Percentiles rank a stretch among this genome's conserved stretches.
phyloP scores from a whole-genome alignment of 352 stramenopile genomes.

The Sclerospora graminicola region DNA sequence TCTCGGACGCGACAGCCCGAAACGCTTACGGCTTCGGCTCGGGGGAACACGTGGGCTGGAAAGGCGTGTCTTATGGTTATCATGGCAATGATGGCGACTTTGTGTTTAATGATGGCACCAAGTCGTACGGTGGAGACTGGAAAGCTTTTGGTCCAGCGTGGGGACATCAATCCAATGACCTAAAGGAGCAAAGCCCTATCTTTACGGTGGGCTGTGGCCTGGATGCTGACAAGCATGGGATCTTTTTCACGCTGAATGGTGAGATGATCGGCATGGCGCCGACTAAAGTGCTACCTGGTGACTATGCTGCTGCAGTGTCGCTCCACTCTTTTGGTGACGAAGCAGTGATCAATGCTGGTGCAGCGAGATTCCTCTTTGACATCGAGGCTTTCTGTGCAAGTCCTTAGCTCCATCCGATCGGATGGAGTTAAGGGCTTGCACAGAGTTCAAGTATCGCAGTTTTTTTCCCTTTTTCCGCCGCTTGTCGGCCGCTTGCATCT shows the following conservation, averaged over 20 bases:
- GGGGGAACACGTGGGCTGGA: slow-evolving; percentile 76
- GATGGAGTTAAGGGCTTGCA: slow-evolving; percentile 38
- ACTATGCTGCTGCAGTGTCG: slow-evolving; percentile 68
- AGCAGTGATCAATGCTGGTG: slow-evolving; percentile 62
- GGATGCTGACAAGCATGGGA: slow-evolving; percentile 29
- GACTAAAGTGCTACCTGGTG: slow-evolving; percentile 32
- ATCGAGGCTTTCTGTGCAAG: slow-evolving; percentile 86
- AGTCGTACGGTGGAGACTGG: slow-evolving; percentile 62
- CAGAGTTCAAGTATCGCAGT: slow-evolving; percentile 24
- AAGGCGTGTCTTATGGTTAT: slow-evolving; percentile 72
- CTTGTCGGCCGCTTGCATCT: slow-evolving; percentile 23
- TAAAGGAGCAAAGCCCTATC: slow-evolving; percentile 16
- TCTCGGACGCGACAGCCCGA: slow-evolving; percentile 42
- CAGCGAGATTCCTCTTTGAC: slow-evolving; percentile 66
- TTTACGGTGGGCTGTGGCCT: slow-evolving; percentile 68
- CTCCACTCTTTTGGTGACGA: slow-evolving; percentile 66
- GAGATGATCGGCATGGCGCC: slow-evolving; percentile 40
- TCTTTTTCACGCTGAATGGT: slow-evolving; percentile 82
- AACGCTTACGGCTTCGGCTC: slow-evolving; percentile 74
- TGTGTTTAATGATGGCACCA: slow-evolving; percentile 67
- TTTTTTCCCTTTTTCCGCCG: slow-evolving; percentile 12
- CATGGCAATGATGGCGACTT: slow-evolving; percentile 82
- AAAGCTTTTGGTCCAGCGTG: slow-evolving; percentile 57
- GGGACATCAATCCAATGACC: slow-evolving; percentile 25
- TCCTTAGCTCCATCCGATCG: slow-evolving; percentile 30